phyloP scores from a whole-genome alignment of 2,329 filamentous ascomycete genomes.

The Penicillium palitans region DNA sequence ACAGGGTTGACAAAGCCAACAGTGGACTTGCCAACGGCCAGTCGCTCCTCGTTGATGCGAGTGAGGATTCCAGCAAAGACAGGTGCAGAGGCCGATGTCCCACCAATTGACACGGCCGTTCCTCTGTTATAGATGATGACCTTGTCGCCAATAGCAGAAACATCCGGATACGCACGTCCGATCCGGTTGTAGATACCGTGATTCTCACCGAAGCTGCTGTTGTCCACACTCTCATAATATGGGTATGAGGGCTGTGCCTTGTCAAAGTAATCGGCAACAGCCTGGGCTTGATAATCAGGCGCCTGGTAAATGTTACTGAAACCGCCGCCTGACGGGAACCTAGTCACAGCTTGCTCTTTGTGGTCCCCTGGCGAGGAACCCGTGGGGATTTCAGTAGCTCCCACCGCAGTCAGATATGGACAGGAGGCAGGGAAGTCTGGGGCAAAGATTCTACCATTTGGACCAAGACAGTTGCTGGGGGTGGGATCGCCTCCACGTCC shows the following conservation, averaged over 20 bases:
- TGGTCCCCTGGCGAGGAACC: constrained; percentile 32
- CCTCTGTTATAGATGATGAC: constrained; percentile 33
- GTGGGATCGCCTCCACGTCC: constrained; percentile 32
- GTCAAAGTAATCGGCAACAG: constrained; percentile 40
- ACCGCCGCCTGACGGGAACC: constrained; percentile 45
- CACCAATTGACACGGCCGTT: constrained; percentile 26
- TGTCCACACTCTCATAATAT: constrained; percentile 36
- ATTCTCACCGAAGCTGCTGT: constrained; percentile 31
- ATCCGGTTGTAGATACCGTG: constrained; percentile 37
- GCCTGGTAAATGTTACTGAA: constrained; percentile 46
- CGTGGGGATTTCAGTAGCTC: constrained; percentile 40
- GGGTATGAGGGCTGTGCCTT: constrained; percentile 27
- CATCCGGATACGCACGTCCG: constrained; percentile 39
- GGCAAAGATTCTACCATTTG: constrained; percentile 36
- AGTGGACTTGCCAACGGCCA: constrained; percentile 50
- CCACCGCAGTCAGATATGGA: constrained; percentile 40
- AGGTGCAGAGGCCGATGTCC: constrained; percentile 52
- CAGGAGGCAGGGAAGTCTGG: constrained; percentile 42
- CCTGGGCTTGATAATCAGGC: constrained; percentile 42
- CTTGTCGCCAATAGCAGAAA: constrained; percentile 40
- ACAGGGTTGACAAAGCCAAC: constrained; percentile 57
- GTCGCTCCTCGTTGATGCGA: constrained; percentile 56
- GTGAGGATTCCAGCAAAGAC: constrained; percentile 57
- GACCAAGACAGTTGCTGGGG: constrained; percentile 37
- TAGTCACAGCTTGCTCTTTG: constrained; percentile 38